Evolutionary conservation across 164 flowering plant species (phyloP), one percentile per base, ranked within the genome.

Genomic region (Stephania yunnanensis): DNA sequence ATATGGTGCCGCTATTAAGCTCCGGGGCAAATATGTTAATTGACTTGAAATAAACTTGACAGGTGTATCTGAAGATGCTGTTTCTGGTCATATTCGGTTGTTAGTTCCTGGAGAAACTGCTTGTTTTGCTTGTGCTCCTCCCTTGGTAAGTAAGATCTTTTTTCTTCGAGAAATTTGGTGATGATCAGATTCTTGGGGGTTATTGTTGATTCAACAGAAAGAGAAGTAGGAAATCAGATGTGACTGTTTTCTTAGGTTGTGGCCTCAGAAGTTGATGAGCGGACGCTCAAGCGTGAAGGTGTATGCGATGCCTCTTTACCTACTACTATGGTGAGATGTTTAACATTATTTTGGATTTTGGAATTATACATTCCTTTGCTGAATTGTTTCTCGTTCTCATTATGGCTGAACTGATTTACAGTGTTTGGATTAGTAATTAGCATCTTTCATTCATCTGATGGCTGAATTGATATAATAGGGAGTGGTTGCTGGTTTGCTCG

Each of bases 41-140:
- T 45, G 58, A 65, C 6, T 6, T 71, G 46, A 63, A 64, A 63
- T 1, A 61, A 5, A 53, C 71, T 53, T 79, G 69, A 29, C 92
- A 95, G 99, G 99, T 85, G 99, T 95, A 42, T 95, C 99, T 76
- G 99, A 95, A 82, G 91, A 95, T 91, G 99, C 99, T 70, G 99
- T 95, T 77, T 95, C 99, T 75, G 99, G 99, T 81, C 99, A 95
- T 81, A 93, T 95, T 83, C 99, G 93, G 67, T 78, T 95, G 81
- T 78, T 95, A 79, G 80, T 95, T 82, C 99, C 99, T 70, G 99
- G 99, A 80, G 99, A 95, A 89, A 92, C 94, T 70, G 99, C 99
- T 66, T 95, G 99, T 87, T 95, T 95, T 86, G 99, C 99, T 48
- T 95, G 99, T 86, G 99, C 93, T 68, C 99, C 99, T 78, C 99